These are phyloP conservation scores for Aaosphaeria arxii DNA, from an alignment of 2,329 filamentous ascomycete genomes.

Conservation along the genomic window DNA sequence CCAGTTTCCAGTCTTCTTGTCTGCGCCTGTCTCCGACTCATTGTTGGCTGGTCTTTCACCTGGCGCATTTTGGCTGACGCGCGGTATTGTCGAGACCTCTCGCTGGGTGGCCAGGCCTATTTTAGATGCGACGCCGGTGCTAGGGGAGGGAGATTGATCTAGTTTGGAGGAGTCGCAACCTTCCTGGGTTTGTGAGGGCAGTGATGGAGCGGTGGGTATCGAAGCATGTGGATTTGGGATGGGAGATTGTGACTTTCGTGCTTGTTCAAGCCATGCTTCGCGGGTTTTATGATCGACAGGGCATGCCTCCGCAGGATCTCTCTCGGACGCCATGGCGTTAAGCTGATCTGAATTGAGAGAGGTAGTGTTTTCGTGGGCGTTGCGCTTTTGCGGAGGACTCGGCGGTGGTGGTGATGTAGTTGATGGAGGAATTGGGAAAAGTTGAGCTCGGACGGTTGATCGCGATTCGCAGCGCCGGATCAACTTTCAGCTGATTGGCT, in stretches of 20 bases:
- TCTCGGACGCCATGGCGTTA: constrained; percentile 2
- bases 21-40: constrained; percentile 67
- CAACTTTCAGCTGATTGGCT: not conserved
- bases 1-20: constrained; percentile 78
- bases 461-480: not conserved
- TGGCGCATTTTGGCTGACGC: constrained; percentile 23
- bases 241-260: constrained; percentile 31
- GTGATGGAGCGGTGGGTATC: not conserved
- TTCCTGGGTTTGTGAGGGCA: constrained; percentile 11
- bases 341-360: not conserved
- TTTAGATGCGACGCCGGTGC: constrained; percentile 18
- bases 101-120: constrained; percentile 43
- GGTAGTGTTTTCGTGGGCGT: not conserved
- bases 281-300: constrained; percentile 90
- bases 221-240: not conserved
- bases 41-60: constrained; percentile 59
- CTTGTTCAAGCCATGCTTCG: constrained; percentile 78
- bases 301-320: constrained; percentile 50
- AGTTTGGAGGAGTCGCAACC: constrained; percentile 39
- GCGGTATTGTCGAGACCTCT: constrained; percentile 40
- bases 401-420: constrained; percentile 14
- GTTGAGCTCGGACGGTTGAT: constrained; percentile 14
- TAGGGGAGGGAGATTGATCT: constrained; percentile 25
- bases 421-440: constrained; percentile 12
- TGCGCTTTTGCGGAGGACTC: not conserved